phyloP scores from a whole-genome alignment of 2,329 filamentous ascomycete genomes.

The Stagonosporopsis chrysanthemi region DNA sequence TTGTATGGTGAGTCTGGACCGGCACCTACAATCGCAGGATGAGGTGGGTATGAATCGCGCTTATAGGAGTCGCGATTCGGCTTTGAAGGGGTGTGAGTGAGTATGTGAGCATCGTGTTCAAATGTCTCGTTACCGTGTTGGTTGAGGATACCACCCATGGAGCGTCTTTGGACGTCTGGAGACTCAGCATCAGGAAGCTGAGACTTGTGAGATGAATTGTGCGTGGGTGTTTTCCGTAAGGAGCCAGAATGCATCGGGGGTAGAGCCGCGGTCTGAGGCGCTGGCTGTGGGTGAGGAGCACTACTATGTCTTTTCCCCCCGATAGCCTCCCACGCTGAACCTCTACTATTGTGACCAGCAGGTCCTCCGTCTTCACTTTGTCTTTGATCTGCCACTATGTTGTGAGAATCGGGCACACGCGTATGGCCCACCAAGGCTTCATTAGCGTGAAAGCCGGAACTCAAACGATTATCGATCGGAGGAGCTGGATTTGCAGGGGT shows the following conservation, averaged over 20 bases:
- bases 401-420: constrained; percentile 18
- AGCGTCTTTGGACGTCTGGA: constrained; percentile 35
- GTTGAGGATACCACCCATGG: constrained; percentile 46
- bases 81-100: constrained; percentile 33
- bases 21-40: constrained; percentile 47
- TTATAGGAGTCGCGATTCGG: constrained; percentile 25
- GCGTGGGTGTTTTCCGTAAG: constrained; percentile 34
- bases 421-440: constrained; percentile 21
- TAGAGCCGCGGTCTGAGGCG: constrained; percentile 20
- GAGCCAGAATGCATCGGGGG: constrained; percentile 35
- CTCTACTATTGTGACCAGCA: constrained; percentile 12
- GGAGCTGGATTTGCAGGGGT: constrained; percentile 27
- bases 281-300: constrained; percentile 34
- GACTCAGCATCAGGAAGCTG: constrained; percentile 36
- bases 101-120: constrained; percentile 42
- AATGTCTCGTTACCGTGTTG: constrained; percentile 38
- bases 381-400: constrained; percentile 25
- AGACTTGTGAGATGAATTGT: constrained; percentile 47
- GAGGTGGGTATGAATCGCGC: constrained; percentile 45
- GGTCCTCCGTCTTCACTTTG: constrained; percentile 32
- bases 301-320: constrained; percentile 37
- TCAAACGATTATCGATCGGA: constrained; percentile 26
- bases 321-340: constrained; percentile 36
- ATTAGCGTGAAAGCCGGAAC: constrained; percentile 40
- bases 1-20: constrained; percentile 45